Conservation (phyloP, 495 filamentous ascomycete genomes). For the Aspergillus ellipticus region DNA sequence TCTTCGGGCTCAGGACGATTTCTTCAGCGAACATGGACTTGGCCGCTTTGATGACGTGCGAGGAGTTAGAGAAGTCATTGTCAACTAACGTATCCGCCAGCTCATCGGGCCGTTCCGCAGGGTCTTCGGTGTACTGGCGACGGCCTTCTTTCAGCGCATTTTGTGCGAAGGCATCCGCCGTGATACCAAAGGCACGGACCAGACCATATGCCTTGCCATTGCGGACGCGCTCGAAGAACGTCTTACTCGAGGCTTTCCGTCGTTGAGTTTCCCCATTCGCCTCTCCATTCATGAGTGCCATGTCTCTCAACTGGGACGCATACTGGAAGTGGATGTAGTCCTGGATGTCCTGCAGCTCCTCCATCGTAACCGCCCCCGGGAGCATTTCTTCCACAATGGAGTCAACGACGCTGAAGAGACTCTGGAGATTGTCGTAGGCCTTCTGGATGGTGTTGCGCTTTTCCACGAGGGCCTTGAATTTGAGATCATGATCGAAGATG, state of each 20-base stretch:
- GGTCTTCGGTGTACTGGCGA: constrained; percentile 80
- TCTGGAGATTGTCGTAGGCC: constrained; percentile 68
- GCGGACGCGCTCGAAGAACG: constrained; percentile 78
- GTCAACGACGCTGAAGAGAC: constrained; percentile 43
- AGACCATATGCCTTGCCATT: constrained; percentile 73
- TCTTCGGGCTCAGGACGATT: constrained; percentile 78
- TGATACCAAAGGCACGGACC: constrained; percentile 86
- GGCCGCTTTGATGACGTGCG: constrained; percentile 70
- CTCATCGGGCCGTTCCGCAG: constrained; percentile 68
- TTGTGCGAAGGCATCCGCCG: constrained; percentile 78
- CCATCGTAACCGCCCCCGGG: constrained; percentile 69
- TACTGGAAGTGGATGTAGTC: constrained; percentile 98
- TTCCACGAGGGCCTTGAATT: constrained; percentile 84
- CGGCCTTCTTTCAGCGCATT: constrained; percentile 76
- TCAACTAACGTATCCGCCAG: constrained; percentile 74
- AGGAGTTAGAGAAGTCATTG: constrained; percentile 72
- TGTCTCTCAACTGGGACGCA: constrained; percentile 72
- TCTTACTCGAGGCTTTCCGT: constrained; percentile 69
- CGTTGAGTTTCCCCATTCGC: constrained; percentile 55
- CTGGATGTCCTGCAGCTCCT: constrained; percentile 93
- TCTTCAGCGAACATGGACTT: constrained; percentile 90
- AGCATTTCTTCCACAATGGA: constrained; percentile 76
- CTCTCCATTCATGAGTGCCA: constrained; percentile 55
- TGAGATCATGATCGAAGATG: constrained; percentile 89
- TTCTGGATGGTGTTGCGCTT: constrained; percentile 80